A percentile compares a stretch with the other conserved stretches of the same genome.
phyloP scores from a whole-genome alignment of 2,329 filamentous ascomycete species.

The Hypoxylon sp. region DNA sequence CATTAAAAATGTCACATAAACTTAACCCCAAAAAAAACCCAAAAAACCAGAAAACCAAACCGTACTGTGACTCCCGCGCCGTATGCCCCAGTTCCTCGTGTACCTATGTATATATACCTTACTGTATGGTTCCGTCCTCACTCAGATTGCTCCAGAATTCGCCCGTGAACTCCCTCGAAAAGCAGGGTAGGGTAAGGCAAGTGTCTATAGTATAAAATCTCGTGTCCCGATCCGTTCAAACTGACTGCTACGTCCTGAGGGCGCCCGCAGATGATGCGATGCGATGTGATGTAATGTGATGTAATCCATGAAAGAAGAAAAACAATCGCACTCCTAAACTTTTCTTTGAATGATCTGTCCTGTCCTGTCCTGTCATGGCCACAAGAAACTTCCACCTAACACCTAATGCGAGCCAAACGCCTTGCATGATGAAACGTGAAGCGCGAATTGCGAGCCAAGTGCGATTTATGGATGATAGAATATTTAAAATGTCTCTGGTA shows the following conservation, averaged over 20 bases:
- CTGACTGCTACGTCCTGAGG: slow-evolving; percentile 15
- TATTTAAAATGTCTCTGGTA: slow-evolving; percentile 15
- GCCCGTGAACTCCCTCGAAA: slow-evolving; percentile 21
- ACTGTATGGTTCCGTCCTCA: slow-evolving; percentile 1
- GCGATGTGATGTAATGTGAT: slow-evolving; percentile 3
- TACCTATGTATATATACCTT: slow-evolving; percentile 14
- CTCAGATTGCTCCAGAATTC: slow-evolving; percentile 20
- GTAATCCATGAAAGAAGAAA: slow-evolving; percentile 1
- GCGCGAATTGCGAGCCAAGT: slow-evolving; percentile 30
- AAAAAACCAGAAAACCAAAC: slow-evolving; percentile 3
- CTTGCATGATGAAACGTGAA: slow-evolving; percentile 38
- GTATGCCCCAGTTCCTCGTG: slow-evolving; percentile 14
- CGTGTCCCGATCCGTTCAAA: slow-evolving; percentile 4
- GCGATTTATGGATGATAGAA: slow-evolving; percentile 12
- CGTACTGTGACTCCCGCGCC: neutral
- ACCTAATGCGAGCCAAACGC: slow-evolving; percentile 37
- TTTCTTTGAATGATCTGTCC: slow-evolving; percentile 14
- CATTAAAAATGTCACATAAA: slow-evolving; percentile 9
- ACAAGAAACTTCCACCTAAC: slow-evolving; percentile 20
- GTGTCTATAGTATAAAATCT: slow-evolving; percentile 5
- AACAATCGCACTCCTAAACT: slow-evolving; percentile 18
- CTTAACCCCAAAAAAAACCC: neutral
- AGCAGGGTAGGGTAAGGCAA: neutral
- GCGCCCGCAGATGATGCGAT: slow-evolving; percentile 20
- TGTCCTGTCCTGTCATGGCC: slow-evolving; percentile 13